A percentile compares a stretch with the other conserved stretches of the same genome.
Evolutionary conservation across 2,329 filamentous ascomycete species (phyloP).

Genomic region (Colletotrichum lupini): DNA sequence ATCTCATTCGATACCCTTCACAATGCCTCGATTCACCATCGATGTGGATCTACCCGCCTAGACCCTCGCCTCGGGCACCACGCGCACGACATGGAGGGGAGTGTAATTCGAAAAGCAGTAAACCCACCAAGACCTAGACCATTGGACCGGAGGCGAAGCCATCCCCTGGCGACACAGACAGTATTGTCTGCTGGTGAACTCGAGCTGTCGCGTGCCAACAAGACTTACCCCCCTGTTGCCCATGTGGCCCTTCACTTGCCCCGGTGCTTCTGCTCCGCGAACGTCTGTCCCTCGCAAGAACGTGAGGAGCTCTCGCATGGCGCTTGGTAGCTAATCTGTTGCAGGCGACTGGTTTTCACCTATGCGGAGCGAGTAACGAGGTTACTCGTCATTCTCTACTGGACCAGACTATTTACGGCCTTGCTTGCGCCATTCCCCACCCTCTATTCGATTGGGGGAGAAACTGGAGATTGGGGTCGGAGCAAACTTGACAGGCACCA

Average conservation of each 20-base stretch:
- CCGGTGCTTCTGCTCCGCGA: not conserved
- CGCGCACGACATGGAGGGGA: conserved; percentile 20
- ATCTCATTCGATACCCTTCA: not conserved
- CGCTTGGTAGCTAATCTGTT: not conserved
- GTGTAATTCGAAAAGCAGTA: not conserved
- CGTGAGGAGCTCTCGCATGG: not conserved
- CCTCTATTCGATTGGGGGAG: not conserved
- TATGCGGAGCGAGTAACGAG: not conserved
- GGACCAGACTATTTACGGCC: not conserved
- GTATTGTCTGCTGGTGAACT: not conserved
- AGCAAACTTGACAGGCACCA: not conserved
- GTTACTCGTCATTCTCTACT: not conserved
- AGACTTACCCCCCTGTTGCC: not conserved
- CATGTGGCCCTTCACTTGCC: not conserved
- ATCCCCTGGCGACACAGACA: not conserved
- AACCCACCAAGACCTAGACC: not conserved
- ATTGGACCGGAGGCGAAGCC: not conserved
- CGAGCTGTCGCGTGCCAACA: not conserved
- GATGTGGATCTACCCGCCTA: conserved; percentile 8
- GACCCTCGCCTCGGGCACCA: not conserved
- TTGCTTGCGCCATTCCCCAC: not conserved
- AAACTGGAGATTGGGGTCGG: not conserved
- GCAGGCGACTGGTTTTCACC: not conserved
- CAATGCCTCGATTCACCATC: not conserved
- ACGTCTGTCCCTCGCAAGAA: not conserved